phyloP scores from a whole-genome alignment of 768 basidiomycete genomes.

The Daedaleopsis sinensis region DNA sequence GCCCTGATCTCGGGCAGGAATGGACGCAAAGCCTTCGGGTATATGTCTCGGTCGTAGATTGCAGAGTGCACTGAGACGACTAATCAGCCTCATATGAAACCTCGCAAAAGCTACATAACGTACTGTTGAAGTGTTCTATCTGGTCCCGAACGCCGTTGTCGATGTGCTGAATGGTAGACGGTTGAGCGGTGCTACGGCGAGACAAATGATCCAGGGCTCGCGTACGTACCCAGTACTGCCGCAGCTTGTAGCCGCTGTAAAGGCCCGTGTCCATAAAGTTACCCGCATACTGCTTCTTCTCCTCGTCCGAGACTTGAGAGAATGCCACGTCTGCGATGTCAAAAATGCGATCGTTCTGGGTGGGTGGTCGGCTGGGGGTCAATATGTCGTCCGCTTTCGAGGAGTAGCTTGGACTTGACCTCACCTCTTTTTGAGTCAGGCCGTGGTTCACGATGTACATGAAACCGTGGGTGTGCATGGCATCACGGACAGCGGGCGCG shows the following conservation, averaged over 20 bases:
- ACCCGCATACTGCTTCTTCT: conserved; percentile 44
- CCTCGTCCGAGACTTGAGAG: conserved; percentile 41
- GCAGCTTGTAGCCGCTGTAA: conserved; percentile 56
- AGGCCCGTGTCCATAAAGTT: conserved; percentile 47
- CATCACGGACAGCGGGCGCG: conserved; percentile 27
- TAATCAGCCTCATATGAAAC: background rate
- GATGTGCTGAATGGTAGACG: conserved; percentile 37
- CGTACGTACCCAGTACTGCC: conserved; percentile 48
- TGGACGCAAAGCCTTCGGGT: conserved; percentile 33
- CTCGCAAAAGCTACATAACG: background rate
- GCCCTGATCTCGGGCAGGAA: conserved; percentile 35
- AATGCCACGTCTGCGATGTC: conserved; percentile 52
- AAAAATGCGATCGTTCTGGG: conserved; percentile 46
- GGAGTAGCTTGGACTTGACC: background rate
- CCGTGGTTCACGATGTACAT: conserved; percentile 39
- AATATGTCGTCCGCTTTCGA: background rate
- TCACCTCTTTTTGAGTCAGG: conserved; percentile 27
- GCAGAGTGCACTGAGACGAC: conserved; percentile 29
- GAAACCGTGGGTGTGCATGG: conserved; percentile 34
- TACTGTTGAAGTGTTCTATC: conserved; percentile 48
- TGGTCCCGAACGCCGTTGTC: conserved; percentile 46
- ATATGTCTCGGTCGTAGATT: conserved; percentile 26
- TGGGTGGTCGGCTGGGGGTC: background rate
- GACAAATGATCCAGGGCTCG: background rate
- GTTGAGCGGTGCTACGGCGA: background rate